Conservation (phyloP, 148 eudicot species). For the Agrostemma githago region DNA sequence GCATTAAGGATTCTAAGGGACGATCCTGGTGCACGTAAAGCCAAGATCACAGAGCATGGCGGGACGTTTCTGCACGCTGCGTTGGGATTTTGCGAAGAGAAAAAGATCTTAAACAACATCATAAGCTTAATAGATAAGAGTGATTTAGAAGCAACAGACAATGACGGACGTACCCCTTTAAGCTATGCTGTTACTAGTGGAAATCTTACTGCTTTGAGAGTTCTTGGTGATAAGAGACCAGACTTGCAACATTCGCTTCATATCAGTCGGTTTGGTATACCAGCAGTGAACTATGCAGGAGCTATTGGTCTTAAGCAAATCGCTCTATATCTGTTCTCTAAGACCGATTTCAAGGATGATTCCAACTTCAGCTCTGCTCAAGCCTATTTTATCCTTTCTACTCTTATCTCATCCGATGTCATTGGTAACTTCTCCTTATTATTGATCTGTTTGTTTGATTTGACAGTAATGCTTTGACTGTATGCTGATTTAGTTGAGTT, state of each 20-base stretch:
- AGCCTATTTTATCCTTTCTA: conserved; percentile 15
- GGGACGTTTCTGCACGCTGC: conserved; percentile 14
- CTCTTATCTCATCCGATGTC: conserved; percentile 17
- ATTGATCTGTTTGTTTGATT: background rate
- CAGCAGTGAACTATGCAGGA: conserved; percentile 18
- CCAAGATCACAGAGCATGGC: conserved; percentile 4
- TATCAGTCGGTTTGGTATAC: conserved; percentile 17
- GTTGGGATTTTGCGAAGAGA: conserved; percentile 9
- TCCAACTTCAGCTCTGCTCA: conserved; percentile 15
- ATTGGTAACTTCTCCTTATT: conserved; percentile 14
- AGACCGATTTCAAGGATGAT: conserved; percentile 7
- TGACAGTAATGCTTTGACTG: background rate
- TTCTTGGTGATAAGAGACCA: conserved; percentile 10
- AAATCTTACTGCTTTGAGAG: conserved; percentile 14
- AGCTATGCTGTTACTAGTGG: conserved; percentile 15
- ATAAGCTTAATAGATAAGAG: conserved; percentile 6
- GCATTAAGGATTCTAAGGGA: conserved; percentile 4
- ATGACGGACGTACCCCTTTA: conserved; percentile 10
- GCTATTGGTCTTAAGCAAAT: conserved; percentile 18
- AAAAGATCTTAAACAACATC: background rate
- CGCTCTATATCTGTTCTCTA: conserved; percentile 10
- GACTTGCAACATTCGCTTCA: conserved; percentile 14
- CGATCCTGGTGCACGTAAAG: conserved; percentile 11
- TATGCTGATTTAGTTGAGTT: background rate
- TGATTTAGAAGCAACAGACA: conserved; percentile 15